Conservation (phyloP, 208 protist genomes). For the Wallacemonas collosoma region DNA sequence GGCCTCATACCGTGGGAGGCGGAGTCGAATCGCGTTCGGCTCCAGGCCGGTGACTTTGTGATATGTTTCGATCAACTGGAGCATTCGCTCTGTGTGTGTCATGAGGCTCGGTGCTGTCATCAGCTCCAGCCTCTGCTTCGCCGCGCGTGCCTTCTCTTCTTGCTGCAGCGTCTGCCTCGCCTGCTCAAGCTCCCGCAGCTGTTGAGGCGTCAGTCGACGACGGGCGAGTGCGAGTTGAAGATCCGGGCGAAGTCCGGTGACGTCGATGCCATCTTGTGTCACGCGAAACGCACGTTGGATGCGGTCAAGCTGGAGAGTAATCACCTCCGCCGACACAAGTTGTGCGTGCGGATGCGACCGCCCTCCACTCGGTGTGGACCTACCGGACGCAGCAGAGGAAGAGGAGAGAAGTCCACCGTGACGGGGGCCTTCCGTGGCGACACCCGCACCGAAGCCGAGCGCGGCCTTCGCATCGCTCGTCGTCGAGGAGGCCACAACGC, state of each 20-base stretch:
- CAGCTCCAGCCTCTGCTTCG: constrained; percentile 19
- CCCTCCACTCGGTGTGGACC: background rate
- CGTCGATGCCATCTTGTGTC: constrained; percentile 81
- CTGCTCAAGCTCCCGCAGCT: constrained; percentile 60
- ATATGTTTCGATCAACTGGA: constrained; percentile 43
- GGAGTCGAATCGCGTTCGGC: constrained; percentile 63
- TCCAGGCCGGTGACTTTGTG: constrained; percentile 38
- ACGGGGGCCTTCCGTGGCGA: no score
- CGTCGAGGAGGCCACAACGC: constrained; percentile 16
- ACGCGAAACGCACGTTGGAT: constrained; percentile 44
- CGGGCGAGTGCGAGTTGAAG: constrained; percentile 68
- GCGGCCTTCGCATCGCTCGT: background rate
- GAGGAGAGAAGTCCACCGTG: no score
- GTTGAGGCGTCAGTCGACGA: constrained; percentile 59
- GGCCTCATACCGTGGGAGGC: constrained; percentile 43
- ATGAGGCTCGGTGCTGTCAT: constrained; percentile 24
- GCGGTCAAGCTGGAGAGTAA: constrained; percentile 69
- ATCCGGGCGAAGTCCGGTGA: constrained; percentile 61
- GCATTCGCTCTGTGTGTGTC: constrained; percentile 43
- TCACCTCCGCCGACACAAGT: constrained; percentile 56
- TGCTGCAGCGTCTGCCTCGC: constrained; percentile 29
- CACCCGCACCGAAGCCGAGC: background rate
- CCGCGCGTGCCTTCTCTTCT: constrained; percentile 18
- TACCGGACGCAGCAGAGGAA: background rate
- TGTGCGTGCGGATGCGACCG: constrained; percentile 13